Evolutionary conservation across 192 early-diverging fungal species (phyloP), one percentile per base, ranked within the genome.

Genomic region (Gamsiella multidivaricata): DNA sequence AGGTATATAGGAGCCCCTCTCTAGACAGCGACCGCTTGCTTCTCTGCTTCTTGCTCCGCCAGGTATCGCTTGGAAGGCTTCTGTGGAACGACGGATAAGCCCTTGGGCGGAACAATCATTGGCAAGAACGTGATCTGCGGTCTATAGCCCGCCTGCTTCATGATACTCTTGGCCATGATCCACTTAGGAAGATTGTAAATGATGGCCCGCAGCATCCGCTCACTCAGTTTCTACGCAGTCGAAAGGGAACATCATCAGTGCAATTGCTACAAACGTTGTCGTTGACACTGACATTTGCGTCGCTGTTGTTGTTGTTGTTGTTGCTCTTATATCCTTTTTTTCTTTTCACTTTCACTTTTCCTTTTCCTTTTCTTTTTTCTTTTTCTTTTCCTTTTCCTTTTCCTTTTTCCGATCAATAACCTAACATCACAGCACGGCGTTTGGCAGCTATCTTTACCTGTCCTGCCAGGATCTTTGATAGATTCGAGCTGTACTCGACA

Each of bases 41-140:
- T 17, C 28, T 42, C 22, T 25, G 20, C 55, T 20, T 6, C 52
- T 15, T 17, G 10, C 22, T 54, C 52, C 3, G 5, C 29, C 18
- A 54, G 5, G 52, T 54, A 54, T 15, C 52, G 52, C 31, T 2
- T 28, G 1, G 52, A 54, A 15, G 52, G 52, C 32, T 54, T 54
- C 31, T 54, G 52, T 54, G 52, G 52, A 15, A 22, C 11, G 14
- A 54, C 1, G 5, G 7, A 23, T 5, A 12, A 23, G 11, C 26
- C 22, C 5, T 25, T 25, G 5, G 52, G 52, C 7, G 11, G 10
- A 15, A 29, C 28, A 7, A 54, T 15, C 7, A 29, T 31, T 17
- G 52, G 52, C 31, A 54, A 17, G 22, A 54, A 54, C 52, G 18
- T 32, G 28, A 54, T 33, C 52, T 33, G 52, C 10, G 52, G 52